Conservation (phyloP, 805 yeast species). For the Yarrowia alimentaria region DNA sequence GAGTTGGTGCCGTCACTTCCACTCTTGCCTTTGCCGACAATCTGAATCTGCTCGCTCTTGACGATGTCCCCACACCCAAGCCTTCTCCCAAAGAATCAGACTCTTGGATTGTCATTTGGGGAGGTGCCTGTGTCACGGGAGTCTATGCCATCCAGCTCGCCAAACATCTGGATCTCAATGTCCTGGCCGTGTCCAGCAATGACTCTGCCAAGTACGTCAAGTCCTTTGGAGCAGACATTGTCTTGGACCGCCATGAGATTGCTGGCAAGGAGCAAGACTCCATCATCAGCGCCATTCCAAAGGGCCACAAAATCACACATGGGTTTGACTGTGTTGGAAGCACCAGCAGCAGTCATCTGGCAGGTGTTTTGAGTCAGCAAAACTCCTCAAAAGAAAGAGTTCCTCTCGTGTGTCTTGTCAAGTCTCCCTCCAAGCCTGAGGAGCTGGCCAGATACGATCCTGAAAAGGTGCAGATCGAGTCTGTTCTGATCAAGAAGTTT, state of each 20-base stretch:
- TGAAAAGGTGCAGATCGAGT: conserved; percentile 10
- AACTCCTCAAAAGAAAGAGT: neutral
- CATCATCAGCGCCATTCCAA: conserved; percentile 6
- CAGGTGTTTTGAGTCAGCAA: conserved; percentile 4
- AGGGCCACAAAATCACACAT: neutral
- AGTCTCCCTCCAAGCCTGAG: conserved; percentile 13
- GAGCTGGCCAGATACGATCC: conserved; percentile 7
- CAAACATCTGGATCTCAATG: conserved; percentile 15
- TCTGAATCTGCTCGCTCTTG: neutral
- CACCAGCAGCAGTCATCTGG: conserved; percentile 10
- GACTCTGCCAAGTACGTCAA: conserved; percentile 4
- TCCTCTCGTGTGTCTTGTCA: conserved; percentile 16
- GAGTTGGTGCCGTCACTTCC: conserved; percentile 19
- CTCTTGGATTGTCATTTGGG: conserved; percentile 21
- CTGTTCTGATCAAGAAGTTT: conserved; percentile 25
- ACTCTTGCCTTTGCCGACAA: conserved; percentile 15
- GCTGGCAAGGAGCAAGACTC: conserved; percentile 13
- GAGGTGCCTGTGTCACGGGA: conserved; percentile 28
- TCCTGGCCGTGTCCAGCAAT: conserved; percentile 16
- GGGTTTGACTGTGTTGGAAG: conserved; percentile 28
- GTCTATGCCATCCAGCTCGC: conserved; percentile 25
- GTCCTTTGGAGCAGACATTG: conserved; percentile 27
- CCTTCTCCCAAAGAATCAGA: neutral
- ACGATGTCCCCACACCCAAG: neutral
- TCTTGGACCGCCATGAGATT: conserved; percentile 15